Base-by-base conservation (phyloP, 2,329 filamentous ascomycete genomes). In the Clathrospora elynae region DNA sequence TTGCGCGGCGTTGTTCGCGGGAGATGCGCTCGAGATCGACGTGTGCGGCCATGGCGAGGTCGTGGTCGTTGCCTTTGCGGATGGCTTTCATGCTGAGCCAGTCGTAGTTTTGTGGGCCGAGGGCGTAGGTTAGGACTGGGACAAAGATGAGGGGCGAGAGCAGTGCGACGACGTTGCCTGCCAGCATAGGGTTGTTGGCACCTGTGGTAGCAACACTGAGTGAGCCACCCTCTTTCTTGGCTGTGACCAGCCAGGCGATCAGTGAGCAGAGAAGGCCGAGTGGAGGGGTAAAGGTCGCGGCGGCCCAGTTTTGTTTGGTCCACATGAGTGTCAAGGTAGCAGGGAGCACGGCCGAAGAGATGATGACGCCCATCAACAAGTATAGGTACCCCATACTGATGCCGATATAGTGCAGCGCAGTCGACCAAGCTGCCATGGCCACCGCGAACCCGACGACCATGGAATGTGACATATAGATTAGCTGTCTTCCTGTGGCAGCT, bases 351-450 rank as follows among this genome's bases (percentile, higher is more conserved):
- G 89, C 90, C 0, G 87, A 83, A 0, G 86, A 90, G 63, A 96
- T 93, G 60, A 96, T 88, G 35, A 90, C 87, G 6, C 90, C 91
- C 90, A 96, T 96, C 64, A 95, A 81, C 1, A 95, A 75, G 63
- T 95, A 95, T 3, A 95, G 77, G 61, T 91, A 95, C 8, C 90
- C 90, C 88, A 96, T 93, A 8, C 82, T 86, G 48, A 96, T 87
- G 13, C 86, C 73, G 14, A 72, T 72, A 51, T 75, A 76, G 53
- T 74, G 66, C 0, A 93, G 79, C 0, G 87, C 89, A 0, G 88
- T 88, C 0, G 85, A 85, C 70, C 95, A 89, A 1, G 76, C 80
- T 10, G 88, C 88, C 75, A 95, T 92, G 57, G 87, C 78, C 13
- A 90, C 55, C 0, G 88, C 86, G 61, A 91, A 96, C 10, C 83